Evolutionary conservation across 345 rosid species (phyloP), one percentile per base, ranked within the genome.

Genomic region (Dovyalis caffra): DNA sequence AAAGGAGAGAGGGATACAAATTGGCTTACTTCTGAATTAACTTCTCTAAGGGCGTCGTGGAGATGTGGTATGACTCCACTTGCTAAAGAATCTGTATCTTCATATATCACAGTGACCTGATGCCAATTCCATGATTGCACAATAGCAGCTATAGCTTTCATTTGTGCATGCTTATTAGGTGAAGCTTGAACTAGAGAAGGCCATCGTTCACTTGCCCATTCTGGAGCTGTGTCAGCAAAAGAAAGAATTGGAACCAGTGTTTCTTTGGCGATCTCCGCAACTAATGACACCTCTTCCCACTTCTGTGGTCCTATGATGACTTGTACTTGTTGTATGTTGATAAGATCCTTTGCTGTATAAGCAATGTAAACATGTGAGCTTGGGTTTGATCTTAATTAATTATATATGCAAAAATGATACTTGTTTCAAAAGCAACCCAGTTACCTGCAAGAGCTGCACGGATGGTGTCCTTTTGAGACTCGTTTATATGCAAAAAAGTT

Each of bases 211-310:
- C 37, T 6, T 43, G 74, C 83, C 80, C 77, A 80, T 35, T 45
- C 49, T 15, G 80, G 83, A 53, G 51, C 47, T 26, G 74, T 21
- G 6, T 76, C 83, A 0, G 74, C 58, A 12, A 80, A 72, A 28
- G 80, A 76, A 28, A 80, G 70, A 23, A 76, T 14, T 21, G 83
- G 83, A 5, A 73, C 65, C 53, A 68, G 80, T 6, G 33, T 64
- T 57, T 33, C n/a, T 62, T 64, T 64, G 1, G 53, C 75, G 9
- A 80, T 34, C 16, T 80, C 77, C 12, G 74, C 77, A 49, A 76
- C 80, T 25, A 57, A 29, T 9, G 80, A 53, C 57, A 77, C 56
- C 49, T 80, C 77, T 76, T 76, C 83, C 83, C 83, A 80, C 56
- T 77, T 63, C 38, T 53, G 49, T 62, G 77, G 74, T 64, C 83